These are phyloP conservation scores for Paraconiothyrium brasiliense DNA, from an alignment of 2,329 filamentous ascomycete species.

Conservation along the genomic window DNA sequence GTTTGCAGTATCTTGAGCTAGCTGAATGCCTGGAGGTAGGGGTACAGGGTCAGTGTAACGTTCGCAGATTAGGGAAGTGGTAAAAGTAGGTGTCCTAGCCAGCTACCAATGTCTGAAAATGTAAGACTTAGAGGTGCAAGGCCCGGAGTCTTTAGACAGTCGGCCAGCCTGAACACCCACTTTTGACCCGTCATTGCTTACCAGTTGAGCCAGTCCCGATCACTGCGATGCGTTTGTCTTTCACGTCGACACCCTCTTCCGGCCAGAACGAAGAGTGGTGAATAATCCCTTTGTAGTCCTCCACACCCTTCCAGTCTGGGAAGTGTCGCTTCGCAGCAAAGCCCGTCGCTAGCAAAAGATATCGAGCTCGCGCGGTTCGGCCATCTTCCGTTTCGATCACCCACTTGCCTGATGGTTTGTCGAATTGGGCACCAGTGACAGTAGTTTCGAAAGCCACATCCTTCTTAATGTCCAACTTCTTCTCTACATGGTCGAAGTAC, in stretches of 20 bases:
- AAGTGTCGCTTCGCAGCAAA: constrained; percentile 70
- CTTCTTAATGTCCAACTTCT: constrained; percentile 64
- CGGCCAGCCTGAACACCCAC: too few relatives aligned
- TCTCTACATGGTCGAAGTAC: constrained; percentile 70
- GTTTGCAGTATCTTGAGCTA: constrained; percentile 68
- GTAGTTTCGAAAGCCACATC: constrained; percentile 66
- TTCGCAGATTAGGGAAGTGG: too few relatives aligned
- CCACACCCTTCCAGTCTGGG: constrained; percentile 68
- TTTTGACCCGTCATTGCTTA: too few relatives aligned
- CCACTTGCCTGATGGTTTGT: constrained; percentile 61
- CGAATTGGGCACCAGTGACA: constrained; percentile 63
- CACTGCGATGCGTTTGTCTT: constrained; percentile 67
- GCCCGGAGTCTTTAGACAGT: too few relatives aligned
- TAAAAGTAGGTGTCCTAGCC: too few relatives aligned
- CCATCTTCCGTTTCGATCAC: constrained; percentile 62
- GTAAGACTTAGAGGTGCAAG: too few relatives aligned
- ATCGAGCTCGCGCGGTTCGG: constrained; percentile 60
- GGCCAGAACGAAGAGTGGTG: constrained; percentile 72
- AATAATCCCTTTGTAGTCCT: constrained; percentile 67
- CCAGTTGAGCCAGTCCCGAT: constrained; percentile 73
- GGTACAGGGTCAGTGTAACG: too few relatives aligned
- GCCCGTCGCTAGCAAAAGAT: constrained; percentile 64
- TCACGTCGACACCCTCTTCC: constrained; percentile 63
- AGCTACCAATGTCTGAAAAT: too few relatives aligned
- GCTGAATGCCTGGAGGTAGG: constrained; percentile 58